Conservation (phyloP, 495 filamentous ascomycete species). For the Bryoglossum gracile region DNA sequence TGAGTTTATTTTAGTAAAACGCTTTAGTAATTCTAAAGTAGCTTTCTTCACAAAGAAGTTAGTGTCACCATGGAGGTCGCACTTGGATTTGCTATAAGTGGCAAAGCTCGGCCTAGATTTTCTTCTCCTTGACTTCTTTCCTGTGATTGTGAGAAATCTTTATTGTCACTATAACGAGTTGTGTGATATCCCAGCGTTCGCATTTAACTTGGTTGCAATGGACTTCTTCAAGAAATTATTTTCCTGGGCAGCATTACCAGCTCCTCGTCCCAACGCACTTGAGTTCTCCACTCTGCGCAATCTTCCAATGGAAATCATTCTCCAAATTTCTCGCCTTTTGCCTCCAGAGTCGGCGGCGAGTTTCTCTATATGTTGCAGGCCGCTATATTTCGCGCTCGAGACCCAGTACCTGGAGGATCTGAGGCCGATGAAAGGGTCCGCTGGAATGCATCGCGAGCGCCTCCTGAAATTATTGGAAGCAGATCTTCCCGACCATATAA, state of each 20-base stretch:
- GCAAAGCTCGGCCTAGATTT: background rate
- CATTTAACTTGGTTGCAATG: slow-evolving; percentile 4
- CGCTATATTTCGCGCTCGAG: slow-evolving; percentile 3
- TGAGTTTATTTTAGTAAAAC: too few species aligned
- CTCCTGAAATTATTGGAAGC: slow-evolving; percentile 4
- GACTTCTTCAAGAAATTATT: slow-evolving; percentile 4
- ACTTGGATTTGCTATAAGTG: too few species aligned
- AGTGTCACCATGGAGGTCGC: too few species aligned
- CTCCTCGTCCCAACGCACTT: slow-evolving; percentile 7
- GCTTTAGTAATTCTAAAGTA: too few species aligned
- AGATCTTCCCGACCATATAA: slow-evolving; percentile 6
- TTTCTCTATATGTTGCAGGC: slow-evolving; percentile 4
- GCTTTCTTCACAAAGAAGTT: too few species aligned
- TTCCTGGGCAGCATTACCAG: background rate
- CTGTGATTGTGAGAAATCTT: slow-evolving; percentile 2
- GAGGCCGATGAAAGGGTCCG: background rate
- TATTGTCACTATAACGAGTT: slow-evolving; percentile 2
- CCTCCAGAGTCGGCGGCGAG: slow-evolving; percentile 6
- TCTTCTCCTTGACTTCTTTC: background rate
- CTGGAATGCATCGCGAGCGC: background rate
- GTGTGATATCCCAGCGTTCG: background rate
- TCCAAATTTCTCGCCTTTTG: slow-evolving; percentile 5
- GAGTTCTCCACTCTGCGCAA: slow-evolving; percentile 8
- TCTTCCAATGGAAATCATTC: slow-evolving; percentile 5
- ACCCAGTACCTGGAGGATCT: slow-evolving; percentile 3